Evolutionary conservation across 768 basidiomycete species (phyloP), one percentile per base, ranked within the genome.

Genomic region (Calocybe indica): DNA sequence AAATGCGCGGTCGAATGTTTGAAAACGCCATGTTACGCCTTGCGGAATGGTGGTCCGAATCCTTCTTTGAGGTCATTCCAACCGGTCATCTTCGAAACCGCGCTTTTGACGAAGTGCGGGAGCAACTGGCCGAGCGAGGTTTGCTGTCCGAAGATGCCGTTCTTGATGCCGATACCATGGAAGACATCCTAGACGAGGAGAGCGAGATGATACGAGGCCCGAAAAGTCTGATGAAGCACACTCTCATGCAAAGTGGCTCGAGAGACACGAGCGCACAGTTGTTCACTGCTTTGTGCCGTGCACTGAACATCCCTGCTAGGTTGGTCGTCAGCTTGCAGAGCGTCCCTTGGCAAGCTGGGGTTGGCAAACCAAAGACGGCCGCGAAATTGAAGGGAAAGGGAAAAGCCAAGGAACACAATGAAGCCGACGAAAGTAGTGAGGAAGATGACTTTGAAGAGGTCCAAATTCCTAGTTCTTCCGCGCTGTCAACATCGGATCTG

Each of bases 211-310:
- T 96, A 29, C 75, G 84, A 40, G 84, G 82, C 43, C 71, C 75
- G 10, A 93, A 94, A 60, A 92, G 90, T 53, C 73, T 97, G 35
- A 93, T 94, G 89, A 97, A 96, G 61, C 92, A 94, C 60, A 86
- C 83, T 0, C 67, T 97, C 13, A 83, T 86, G 75, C 78, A 75
- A 46, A 73, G 67, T 50, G 96, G 94, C 6, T 87, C 83, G 15
- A 75, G 89, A 51, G 96, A 99, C 62, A 79, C 80, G 35, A 88
- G 87, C 49, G 87, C 92, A 1, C 92, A 95, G 55, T 75, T 98
- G 3, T 98, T 97, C 62, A 94, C 92, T 5, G 83, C 90, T 1
- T 71, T 96, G 0, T 91, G 92, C 62, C 77, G 96, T 14, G 89
- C 83, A 5, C 73, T 97, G 5, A 86, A 83, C 8, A 81, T 98